Conservation (phyloP, 1,139 yeast genomes). For the Pichia sp. region DNA sequence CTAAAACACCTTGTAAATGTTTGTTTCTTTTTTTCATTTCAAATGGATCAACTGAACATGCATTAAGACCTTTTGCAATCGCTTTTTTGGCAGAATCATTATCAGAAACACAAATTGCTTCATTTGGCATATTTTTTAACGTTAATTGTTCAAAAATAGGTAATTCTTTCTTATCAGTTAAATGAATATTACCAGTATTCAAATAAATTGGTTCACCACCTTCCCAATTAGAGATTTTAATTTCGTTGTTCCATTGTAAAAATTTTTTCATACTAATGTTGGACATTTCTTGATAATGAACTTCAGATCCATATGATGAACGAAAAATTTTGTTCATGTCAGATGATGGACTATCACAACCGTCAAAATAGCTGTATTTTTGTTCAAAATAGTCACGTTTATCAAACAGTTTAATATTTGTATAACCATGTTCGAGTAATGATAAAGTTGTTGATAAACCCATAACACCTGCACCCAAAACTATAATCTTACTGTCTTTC, state of each 20-base stretch:
- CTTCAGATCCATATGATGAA: slow-evolving; percentile 35
- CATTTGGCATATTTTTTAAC: slow-evolving; percentile 17
- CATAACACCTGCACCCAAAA: slow-evolving; percentile 44
- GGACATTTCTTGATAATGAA: slow-evolving; percentile 36
- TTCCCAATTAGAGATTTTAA: slow-evolving; percentile 17
- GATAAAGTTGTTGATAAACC: slow-evolving; percentile 42
- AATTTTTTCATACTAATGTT: slow-evolving; percentile 32
- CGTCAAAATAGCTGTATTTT: slow-evolving; percentile 30
- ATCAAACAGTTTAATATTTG: slow-evolving; percentile 33
- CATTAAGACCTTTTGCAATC: slow-evolving; percentile 11
- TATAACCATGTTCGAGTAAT: slow-evolving; percentile 29
- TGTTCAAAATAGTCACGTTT: slow-evolving; percentile 29
- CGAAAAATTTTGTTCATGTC: slow-evolving; percentile 39
- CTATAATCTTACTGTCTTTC: slow-evolving; percentile 30
- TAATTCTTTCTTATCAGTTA: slow-evolving; percentile 22
- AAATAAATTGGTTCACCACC: slow-evolving; percentile 24
- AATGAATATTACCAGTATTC: slow-evolving; percentile 26
- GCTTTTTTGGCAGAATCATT: slow-evolving; percentile 15
- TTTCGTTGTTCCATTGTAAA: slow-evolving; percentile 32
- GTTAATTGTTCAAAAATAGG: slow-evolving; percentile 24
- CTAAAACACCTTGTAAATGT: slow-evolving; percentile 29
- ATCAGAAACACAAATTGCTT: slow-evolving; percentile 20
- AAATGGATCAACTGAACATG: slow-evolving; percentile 25
- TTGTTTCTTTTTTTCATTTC: slow-evolving; percentile 13
- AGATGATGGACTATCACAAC: slow-evolving; percentile 38